Conservation (phyloP, 2,329 filamentous ascomycete genomes). For the Paraconiothyrium sp. region DNA sequence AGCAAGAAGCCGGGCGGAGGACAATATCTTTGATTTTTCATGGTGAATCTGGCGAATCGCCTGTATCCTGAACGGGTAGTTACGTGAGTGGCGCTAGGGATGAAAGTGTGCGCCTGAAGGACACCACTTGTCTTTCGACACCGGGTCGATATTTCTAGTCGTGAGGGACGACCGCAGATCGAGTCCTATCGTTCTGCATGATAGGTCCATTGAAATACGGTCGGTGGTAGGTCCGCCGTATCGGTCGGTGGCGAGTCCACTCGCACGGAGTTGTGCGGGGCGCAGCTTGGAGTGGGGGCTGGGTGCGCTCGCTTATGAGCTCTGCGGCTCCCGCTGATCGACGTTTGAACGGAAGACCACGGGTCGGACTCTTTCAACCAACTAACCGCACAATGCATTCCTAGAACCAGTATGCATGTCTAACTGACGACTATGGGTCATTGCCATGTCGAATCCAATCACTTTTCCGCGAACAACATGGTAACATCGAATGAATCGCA, state of each 20-base stretch:
- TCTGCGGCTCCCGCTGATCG: too few relatives aligned
- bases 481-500: too few relatives aligned
- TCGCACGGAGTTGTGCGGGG: neutral
- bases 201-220: neutral
- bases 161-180: neutral
- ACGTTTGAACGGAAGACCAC: too few relatives aligned
- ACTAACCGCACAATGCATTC: too few relatives aligned
- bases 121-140: neutral
- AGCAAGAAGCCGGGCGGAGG: slow-evolving; percentile 35
- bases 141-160: neutral
- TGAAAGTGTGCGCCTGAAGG: neutral
- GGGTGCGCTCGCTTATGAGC: neutral
- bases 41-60: neutral
- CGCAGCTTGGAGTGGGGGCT: neutral
- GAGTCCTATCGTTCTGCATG: neutral
- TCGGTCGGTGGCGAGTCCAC: neutral
- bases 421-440: too few relatives aligned
- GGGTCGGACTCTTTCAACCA: too few relatives aligned
- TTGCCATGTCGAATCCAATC: too few relatives aligned
- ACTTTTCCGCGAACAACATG: too few relatives aligned
- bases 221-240: neutral
- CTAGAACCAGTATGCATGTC: too few relatives aligned
- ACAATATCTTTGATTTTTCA: slow-evolving; percentile 20
- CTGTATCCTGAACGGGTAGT: neutral
- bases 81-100: neutral